Conservation (phyloP, 148 eudicot genomes). For the Gaultheria prostrata region DNA sequence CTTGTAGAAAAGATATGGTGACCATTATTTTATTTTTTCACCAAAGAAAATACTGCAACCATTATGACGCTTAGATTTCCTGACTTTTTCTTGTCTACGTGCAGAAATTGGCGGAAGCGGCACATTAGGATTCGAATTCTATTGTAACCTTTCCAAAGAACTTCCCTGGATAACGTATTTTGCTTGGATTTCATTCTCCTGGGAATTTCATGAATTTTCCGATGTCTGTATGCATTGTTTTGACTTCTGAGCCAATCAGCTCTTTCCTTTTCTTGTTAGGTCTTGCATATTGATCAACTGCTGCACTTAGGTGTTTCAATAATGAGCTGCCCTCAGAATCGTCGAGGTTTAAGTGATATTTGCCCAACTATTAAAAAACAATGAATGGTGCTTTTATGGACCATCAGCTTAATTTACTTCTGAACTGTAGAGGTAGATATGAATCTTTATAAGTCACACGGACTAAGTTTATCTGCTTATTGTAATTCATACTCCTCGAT, state of each 20-base stretch:
- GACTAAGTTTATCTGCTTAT: neutral
- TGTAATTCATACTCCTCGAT: neutral
- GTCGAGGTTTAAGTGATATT: neutral
- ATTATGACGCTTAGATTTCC: neutral
- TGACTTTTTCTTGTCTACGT: neutral
- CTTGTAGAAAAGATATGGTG: neutral
- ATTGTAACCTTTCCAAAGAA: neutral
- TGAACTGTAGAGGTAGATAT: neutral
- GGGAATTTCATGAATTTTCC: slow-evolving; percentile 10
- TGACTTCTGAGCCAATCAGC: neutral
- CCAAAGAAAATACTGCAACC: neutral
- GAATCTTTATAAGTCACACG: neutral
- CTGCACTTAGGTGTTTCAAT: neutral
- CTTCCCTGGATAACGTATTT: slow-evolving; percentile 18
- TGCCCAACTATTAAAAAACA: neutral
- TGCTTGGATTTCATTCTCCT: slow-evolving; percentile 15
- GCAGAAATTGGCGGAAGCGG: slow-evolving; percentile 45
- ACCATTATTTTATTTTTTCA: neutral
- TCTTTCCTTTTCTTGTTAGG: neutral
- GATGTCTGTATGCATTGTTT: neutral
- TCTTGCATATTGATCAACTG: neutral
- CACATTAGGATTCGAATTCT: slow-evolving; percentile 32
- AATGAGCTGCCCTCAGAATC: neutral
- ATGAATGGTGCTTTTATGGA: neutral
- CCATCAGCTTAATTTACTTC: neutral